Evolutionary conservation across 805 yeast species (phyloP).

Genomic region (Kluyveromyces dobzhanskii): DNA sequence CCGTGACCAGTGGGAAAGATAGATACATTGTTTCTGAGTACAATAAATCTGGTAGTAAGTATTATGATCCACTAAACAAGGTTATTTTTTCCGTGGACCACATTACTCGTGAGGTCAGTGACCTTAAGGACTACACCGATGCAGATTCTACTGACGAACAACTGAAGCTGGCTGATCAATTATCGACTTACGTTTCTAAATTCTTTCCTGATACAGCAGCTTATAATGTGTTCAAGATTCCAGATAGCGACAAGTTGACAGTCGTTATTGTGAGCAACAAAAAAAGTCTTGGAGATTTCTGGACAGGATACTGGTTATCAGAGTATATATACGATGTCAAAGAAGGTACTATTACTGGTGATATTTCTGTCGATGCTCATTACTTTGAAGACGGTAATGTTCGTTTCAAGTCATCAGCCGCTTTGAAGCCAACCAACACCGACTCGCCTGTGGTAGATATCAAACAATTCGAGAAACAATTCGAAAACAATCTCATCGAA

Average conservation of each 20-base stretch:
- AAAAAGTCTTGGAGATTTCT: constrained; percentile 66
- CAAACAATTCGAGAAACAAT: constrained; percentile 45
- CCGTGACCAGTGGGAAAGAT: constrained; percentile 28
- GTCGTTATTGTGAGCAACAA: constrained; percentile 64
- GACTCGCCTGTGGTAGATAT: constrained; percentile 36
- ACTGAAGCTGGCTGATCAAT: constrained; percentile 11
- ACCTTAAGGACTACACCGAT: constrained; percentile 37
- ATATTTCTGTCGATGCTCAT: constrained; percentile 65
- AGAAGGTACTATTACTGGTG: constrained; percentile 38
- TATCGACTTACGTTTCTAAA: constrained; percentile 44
- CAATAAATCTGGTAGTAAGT: constrained; percentile 44
- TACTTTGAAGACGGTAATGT: constrained; percentile 97
- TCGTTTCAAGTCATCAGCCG: constrained; percentile 46
- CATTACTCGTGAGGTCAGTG: constrained; percentile 38
- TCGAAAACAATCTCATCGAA: constrained; percentile 51
- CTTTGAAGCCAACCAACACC: constrained; percentile 21
- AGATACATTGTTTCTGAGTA: constrained; percentile 39
- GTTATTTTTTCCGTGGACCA: constrained; percentile 54
- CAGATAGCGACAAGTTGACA: constrained; percentile 16
- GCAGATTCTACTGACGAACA: constrained; percentile 15
- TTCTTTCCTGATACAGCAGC: constrained; percentile 57
- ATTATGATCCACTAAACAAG: constrained; percentile 43
- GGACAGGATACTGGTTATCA: constrained; percentile 86
- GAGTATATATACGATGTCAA: constrained; percentile 40
- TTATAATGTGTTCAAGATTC: constrained; percentile 35